phyloP scores from a whole-genome alignment of 2,329 filamentous ascomycete genomes.

The Penicillium sp. region DNA sequence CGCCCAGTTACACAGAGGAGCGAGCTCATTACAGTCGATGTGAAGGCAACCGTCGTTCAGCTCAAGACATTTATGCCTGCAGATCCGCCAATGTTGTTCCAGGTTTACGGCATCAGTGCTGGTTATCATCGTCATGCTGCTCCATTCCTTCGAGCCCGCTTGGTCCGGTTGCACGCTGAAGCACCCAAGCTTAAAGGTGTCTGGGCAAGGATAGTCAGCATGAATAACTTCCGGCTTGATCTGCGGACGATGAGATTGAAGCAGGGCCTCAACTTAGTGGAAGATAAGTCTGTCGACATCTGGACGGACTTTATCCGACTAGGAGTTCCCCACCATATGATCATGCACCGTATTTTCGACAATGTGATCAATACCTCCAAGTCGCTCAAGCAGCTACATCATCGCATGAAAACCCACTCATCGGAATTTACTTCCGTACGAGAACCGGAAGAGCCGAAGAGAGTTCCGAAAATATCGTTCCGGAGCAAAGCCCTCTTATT shows the following conservation, averaged over 20 bases:
- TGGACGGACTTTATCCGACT: conserved; percentile 84
- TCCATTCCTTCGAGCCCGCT: conserved; percentile 77
- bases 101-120: conserved; percentile 80
- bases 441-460: conserved; percentile 81
- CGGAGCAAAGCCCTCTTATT: conserved; percentile 83
- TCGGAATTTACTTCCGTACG: conserved; percentile 90
- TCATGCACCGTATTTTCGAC: conserved; percentile 89
- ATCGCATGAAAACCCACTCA: conserved; percentile 85
- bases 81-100: conserved; percentile 90
- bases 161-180: conserved; percentile 85
- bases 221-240: conserved; percentile 81
- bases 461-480: conserved; percentile 82
- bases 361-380: conserved; percentile 89
- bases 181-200: conserved; percentile 80
- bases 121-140: conserved; percentile 86
- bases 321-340: conserved; percentile 87
- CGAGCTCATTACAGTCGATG: conserved; percentile 80
- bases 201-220: conserved; percentile 84
- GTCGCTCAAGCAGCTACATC: conserved; percentile 85
- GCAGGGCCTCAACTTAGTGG: conserved; percentile 62
- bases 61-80: conserved; percentile 86
- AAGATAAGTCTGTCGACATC: conserved; percentile 84
- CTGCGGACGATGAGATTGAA: conserved; percentile 77
- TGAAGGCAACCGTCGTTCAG: conserved; percentile 81
- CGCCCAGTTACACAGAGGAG: conserved; percentile 33